Conservation (phyloP, 2,329 filamentous ascomycete species). For the Alternaria longipes region DNA sequence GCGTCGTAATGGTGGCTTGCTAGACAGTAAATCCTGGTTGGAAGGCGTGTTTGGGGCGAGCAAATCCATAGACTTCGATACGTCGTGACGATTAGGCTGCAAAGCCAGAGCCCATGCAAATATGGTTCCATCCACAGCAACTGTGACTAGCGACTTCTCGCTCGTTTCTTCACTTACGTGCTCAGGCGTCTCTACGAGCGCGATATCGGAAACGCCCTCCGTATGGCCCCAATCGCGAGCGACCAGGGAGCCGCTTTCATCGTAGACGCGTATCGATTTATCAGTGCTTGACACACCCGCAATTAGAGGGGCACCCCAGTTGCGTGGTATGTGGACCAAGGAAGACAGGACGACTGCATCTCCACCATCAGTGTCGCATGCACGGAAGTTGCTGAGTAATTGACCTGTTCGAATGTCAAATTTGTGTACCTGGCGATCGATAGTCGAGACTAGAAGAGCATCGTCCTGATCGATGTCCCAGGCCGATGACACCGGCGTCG, state of each 20-base stretch:
- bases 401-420: conserved; percentile 73
- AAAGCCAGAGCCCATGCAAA: conserved; percentile 57
- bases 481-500: conserved; percentile 85
- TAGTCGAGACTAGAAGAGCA: conserved; percentile 66
- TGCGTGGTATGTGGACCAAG: conserved; percentile 69
- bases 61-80: conserved; percentile 51
- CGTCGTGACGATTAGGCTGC: conserved; percentile 41
- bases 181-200: conserved; percentile 62
- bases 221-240: conserved; percentile 95
- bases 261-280: conserved; percentile 92
- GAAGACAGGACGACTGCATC: conserved; percentile 87
- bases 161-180: conserved; percentile 56
- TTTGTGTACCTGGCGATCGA: conserved; percentile 68
- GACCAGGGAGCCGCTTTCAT: conserved; percentile 79
- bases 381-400: conserved; percentile 78
- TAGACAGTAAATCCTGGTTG: conserved; percentile 46
- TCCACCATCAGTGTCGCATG: conserved; percentile 78
- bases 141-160: conserved; percentile 58
- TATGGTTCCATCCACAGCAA: conserved; percentile 61
- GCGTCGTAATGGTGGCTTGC: conserved; percentile 78
- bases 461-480: conserved; percentile 69
- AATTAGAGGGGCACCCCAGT: conserved; percentile 71
- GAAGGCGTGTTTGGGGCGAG: conserved; percentile 43
- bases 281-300: conserved; percentile 93
- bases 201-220: conserved; percentile 87